phyloP scores from a whole-genome alignment of 2,329 filamentous ascomycete species.

The Proliferodiscus dingleyae region DNA sequence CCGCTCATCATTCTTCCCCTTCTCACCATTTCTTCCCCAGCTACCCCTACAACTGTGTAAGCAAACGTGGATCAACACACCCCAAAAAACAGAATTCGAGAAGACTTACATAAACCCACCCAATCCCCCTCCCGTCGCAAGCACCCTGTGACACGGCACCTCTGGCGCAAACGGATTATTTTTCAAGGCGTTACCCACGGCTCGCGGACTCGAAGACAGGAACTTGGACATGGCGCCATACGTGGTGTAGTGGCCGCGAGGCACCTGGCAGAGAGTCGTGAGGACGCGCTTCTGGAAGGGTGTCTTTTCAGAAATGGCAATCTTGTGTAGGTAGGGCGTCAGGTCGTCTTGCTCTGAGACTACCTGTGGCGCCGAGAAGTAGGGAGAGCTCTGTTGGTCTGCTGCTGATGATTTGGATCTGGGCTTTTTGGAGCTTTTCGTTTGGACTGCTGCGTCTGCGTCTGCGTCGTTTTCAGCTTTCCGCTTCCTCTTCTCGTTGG shows the following conservation, averaged over 20 bases:
- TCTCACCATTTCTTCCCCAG: constrained; percentile 56
- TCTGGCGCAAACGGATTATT: constrained; percentile 78
- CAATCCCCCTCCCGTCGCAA: constrained; percentile 66
- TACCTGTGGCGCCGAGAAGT: neutral
- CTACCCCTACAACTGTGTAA: too few species aligned
- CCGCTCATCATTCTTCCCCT: constrained; percentile 61
- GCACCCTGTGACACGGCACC: constrained; percentile 76
- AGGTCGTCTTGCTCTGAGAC: constrained; percentile 14
- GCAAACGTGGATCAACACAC: too few species aligned
- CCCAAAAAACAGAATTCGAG: too few species aligned
- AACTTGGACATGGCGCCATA: constrained; percentile 68
- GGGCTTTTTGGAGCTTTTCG: neutral
- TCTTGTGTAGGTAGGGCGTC: constrained; percentile 20
- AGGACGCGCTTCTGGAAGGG: constrained; percentile 63
- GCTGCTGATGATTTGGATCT: neutral
- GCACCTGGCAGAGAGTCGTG: constrained; percentile 70
- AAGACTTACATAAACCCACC: constrained; percentile 57
- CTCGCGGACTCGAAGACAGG: constrained; percentile 66
- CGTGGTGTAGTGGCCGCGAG: constrained; percentile 68
- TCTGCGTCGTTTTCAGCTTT: neutral
- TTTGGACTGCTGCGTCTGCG: neutral
- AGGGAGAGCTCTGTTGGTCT: neutral
- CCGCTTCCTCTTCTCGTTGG: constrained; percentile 2
- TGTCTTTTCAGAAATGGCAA: constrained; percentile 33
- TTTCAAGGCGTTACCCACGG: constrained; percentile 72